These are phyloP conservation scores for Paraphoma sp. DNA, from an alignment of 2,329 filamentous ascomycete genomes.

Conservation along the genomic window DNA sequence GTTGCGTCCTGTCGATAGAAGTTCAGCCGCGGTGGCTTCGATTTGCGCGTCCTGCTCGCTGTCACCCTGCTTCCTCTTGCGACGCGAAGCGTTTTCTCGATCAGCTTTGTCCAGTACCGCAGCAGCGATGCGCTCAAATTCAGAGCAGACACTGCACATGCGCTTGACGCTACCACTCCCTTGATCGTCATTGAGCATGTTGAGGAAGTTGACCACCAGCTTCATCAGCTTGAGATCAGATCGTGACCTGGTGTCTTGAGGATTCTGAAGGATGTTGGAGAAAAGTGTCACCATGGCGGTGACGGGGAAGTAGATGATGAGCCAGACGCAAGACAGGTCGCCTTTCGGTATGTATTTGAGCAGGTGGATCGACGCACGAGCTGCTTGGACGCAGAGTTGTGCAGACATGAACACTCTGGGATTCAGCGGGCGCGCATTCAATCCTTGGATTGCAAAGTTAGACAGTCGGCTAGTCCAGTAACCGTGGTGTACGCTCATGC, in stretches of 20 bases:
- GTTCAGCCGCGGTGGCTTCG: slow-evolving; percentile 45
- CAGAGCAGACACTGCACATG: slow-evolving; percentile 92
- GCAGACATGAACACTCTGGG: slow-evolving; percentile 94
- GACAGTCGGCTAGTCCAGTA: slow-evolving; percentile 97
- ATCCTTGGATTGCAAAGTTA: slow-evolving; percentile 91
- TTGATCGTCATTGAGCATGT: slow-evolving; percentile 86
- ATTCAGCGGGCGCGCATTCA: slow-evolving; percentile 90
- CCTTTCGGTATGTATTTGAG: slow-evolving; percentile 96
- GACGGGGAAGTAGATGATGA: slow-evolving; percentile 96
- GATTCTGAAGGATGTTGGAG: slow-evolving; percentile 95
- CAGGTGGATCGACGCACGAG: slow-evolving; percentile 88
- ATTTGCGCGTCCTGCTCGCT: slow-evolving; percentile 55
- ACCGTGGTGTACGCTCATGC: slow-evolving; percentile 97
- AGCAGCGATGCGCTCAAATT: slow-evolving; percentile 93
- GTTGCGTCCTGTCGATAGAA: slow-evolving; percentile 38
- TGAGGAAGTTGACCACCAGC: slow-evolving; percentile 89
- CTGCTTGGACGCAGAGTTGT: slow-evolving; percentile 89
- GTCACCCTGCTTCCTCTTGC: slow-evolving; percentile 79
- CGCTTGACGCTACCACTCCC: slow-evolving; percentile 89
- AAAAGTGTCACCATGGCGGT: slow-evolving; percentile 94
- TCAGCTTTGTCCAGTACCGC: slow-evolving; percentile 91
- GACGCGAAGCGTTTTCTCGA: slow-evolving; percentile 77
- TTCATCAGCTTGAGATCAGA: slow-evolving; percentile 92
- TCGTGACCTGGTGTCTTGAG: slow-evolving; percentile 83
- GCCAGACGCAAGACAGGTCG: slow-evolving; percentile 94